A percentile compares a stretch with the other conserved stretches of the same genome.
phyloP scores from a whole-genome alignment of 2,329 filamentous ascomycete genomes.

The Dothiorella sarmentorum region DNA sequence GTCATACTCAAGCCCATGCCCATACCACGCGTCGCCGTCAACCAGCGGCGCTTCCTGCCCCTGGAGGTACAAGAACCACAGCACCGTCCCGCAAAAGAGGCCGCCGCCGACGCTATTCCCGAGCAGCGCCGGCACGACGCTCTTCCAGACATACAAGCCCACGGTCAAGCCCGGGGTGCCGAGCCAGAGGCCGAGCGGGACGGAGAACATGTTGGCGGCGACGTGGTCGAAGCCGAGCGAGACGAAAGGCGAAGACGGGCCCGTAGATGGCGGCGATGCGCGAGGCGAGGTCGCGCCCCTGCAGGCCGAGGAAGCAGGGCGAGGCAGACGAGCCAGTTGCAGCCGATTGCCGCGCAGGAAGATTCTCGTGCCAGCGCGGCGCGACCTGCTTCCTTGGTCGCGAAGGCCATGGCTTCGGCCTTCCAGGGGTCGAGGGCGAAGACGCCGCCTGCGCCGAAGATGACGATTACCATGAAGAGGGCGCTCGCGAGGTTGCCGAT shows the following conservation, averaged over 20 bases:
- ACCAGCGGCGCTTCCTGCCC: neutral
- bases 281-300: conserved; percentile 24
- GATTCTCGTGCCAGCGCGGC: conserved; percentile 23
- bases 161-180: conserved; percentile 23
- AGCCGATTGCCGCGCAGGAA: conserved; percentile 26
- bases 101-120: conserved; percentile 28
- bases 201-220: conserved; percentile 30
- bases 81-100: conserved; percentile 4
- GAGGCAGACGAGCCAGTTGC: conserved; percentile 28
- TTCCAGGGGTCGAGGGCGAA: conserved; percentile 34
- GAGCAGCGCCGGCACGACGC: conserved; percentile 26
- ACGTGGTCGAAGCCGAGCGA: conserved; percentile 28
- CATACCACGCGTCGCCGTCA: neutral
- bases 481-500: conserved; percentile 49
- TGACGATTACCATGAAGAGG: conserved; percentile 47
- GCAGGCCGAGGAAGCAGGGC: conserved; percentile 25
- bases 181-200: conserved; percentile 28
- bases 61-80: conserved; percentile 9
- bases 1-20: neutral
- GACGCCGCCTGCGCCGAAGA: conserved; percentile 49
- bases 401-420: conserved; percentile 22
- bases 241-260: conserved; percentile 28
- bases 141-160: conserved; percentile 30
- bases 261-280: conserved; percentile 29
- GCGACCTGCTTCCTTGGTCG: conserved; percentile 23